Conservation (phyloP, 306 rosid genomes). For the Gynostemma pentaphyllum region DNA sequence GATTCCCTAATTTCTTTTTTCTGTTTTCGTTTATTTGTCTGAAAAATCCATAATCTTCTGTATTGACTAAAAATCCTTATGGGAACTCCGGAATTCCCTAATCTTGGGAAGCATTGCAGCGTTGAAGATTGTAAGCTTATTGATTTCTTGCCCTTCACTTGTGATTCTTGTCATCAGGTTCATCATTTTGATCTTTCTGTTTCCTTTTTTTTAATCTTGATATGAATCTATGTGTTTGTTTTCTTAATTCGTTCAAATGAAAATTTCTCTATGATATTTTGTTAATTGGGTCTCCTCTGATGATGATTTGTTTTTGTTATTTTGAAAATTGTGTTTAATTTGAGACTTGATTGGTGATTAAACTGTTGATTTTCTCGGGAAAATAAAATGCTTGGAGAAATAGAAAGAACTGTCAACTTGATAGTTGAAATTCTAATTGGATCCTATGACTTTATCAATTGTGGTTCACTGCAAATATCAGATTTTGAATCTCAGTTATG, state of each 20-base stretch:
- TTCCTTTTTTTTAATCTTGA: neutral
- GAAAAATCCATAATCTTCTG: neutral
- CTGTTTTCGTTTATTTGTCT: neutral
- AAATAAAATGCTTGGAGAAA: neutral
- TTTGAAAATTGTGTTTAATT: neutral
- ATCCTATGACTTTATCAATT: neutral
- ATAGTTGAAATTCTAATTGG: neutral
- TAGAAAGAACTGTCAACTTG: neutral
- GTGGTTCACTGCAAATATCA: neutral
- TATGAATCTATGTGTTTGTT: neutral
- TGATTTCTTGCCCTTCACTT: slow-evolving; percentile 91
- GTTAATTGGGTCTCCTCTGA: neutral
- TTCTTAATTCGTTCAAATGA: neutral
- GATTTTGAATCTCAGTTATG: neutral
- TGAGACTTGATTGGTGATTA: neutral
- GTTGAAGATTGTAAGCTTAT: slow-evolving; percentile 53
- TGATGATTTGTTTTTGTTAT: neutral
- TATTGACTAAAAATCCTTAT: slow-evolving; percentile 21
- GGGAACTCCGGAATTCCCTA: slow-evolving; percentile 94
- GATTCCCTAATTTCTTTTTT: neutral
- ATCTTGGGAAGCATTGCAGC: slow-evolving; percentile 82
- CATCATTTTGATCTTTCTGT: neutral
- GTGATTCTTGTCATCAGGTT: slow-evolving; percentile 78
- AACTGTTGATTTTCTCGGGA: too few species aligned
- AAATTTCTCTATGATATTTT: neutral